Percentiles rank a stretch among this genome's conserved stretches.
phyloP scores from a whole-genome alignment of 192 early-diverging fungal genomes.

The Lobulomyces angularis region DNA sequence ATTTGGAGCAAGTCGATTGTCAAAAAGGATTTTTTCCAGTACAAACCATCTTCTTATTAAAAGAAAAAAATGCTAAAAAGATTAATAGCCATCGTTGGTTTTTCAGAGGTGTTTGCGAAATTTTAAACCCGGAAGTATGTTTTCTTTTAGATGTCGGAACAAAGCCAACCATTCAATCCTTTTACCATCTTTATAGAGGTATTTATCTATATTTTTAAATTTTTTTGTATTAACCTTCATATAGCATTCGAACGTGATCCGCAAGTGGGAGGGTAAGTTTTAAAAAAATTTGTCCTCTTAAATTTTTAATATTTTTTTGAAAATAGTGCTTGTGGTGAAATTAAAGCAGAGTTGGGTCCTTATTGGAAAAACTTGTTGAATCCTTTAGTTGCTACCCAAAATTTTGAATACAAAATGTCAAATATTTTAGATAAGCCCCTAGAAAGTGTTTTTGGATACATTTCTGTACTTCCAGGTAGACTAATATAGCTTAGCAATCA shows the following conservation, averaged over 20 bases:
- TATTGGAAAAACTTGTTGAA: conserved; percentile 47
- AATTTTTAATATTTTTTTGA: no score
- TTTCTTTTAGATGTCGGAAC: conserved; percentile 67
- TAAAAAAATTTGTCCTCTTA: no score
- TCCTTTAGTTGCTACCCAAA: conserved; percentile 50
- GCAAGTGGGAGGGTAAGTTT: no score
- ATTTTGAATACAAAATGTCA: conserved; percentile 57
- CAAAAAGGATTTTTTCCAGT: conserved; percentile 18
- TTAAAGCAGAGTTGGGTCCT: conserved; percentile 41
- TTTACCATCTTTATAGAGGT: conserved; percentile 38
- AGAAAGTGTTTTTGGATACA: conserved; percentile 63
- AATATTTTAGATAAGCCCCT: conserved; percentile 70
- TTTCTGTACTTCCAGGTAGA: conserved; percentile 70
- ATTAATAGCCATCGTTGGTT: conserved; percentile 60
- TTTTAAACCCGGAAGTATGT: conserved; percentile 52
- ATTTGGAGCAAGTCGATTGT: conserved; percentile 8
- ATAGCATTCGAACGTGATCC: conserved; percentile 49
- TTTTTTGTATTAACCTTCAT: conserved; percentile 26
- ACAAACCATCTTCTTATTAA: conserved; percentile 39
- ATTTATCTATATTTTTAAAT: neutral
- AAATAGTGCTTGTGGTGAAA: conserved; percentile 74
- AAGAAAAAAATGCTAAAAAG: conserved; percentile 50
- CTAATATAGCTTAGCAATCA: no score
- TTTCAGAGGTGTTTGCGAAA: conserved; percentile 58
- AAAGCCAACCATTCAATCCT: conserved; percentile 43